Evolutionary conservation across 2,329 filamentous ascomycete genomes (phyloP), one percentile per base, ranked within the genome.

Genomic region (Cryoendolithus antarcticus): DNA sequence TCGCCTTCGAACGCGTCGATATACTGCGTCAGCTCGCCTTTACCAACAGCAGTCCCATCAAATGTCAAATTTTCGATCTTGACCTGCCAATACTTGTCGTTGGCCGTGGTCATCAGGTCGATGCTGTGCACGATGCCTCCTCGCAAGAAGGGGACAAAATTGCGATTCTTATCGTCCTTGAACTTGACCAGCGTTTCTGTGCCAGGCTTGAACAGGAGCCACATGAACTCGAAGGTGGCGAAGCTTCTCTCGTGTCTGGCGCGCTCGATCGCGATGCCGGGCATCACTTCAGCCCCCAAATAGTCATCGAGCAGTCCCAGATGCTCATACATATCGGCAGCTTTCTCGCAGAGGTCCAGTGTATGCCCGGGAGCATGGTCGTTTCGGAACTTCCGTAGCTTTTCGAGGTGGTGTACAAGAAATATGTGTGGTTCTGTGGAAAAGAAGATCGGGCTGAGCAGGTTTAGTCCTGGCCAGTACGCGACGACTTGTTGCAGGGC

Each of bases 141-240:
- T 9, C 34, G 21, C 10, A 21, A 28, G 11, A 12, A 36, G 3
- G 34, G 34, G 12, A 36, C 11, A 4, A 29, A 11, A 19, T 28
- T 36, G n/a, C 33, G 12, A 2, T 15, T 27, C 24, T 27, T 27
- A 4, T 27, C 19, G 7, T 35, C 33, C 15, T 11, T 21, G 7
- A 11, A 11, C 9, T 6, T 28, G 2, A 29, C 21, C 6, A 36
- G 8, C 4, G 27, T 19, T 11, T 36, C 34, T 6, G 19, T 29
- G 4, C 34, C 34, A 8, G 34, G 34, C 21, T 36, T 36, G 19
- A 36, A 36, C 4, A 36, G 24, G 3, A 36, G 34, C 34, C 34
- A 36, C 9, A 36, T 24, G 9, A 29, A 15, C 29, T 36, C 34
- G 24, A 36, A 36, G 8, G 34, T 36, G 7, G 34, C 34, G 10